Percentiles rank a stretch among this genome's conserved stretches.
Conservation (phyloP, 2,329 filamentous ascomycete genomes). For the Penicillium thymicola region DNA sequence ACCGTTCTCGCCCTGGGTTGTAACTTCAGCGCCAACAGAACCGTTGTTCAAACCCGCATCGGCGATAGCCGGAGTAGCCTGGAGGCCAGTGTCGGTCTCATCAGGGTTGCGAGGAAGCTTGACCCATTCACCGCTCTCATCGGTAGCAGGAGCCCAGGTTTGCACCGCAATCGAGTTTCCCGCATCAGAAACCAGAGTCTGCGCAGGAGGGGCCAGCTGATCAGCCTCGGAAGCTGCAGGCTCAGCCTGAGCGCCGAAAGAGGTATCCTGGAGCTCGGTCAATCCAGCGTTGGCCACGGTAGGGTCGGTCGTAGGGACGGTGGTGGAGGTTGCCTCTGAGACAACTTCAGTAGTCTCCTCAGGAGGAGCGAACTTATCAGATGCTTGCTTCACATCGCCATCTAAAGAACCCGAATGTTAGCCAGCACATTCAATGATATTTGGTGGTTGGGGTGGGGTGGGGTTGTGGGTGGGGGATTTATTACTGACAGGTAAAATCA, state of each 20-base stretch:
- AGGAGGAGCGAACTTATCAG: constrained; percentile 42
- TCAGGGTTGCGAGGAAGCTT: constrained; percentile 68
- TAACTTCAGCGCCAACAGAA: constrained; percentile 51
- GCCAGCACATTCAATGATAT: constrained; percentile 3
- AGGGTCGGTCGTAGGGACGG: constrained; percentile 50
- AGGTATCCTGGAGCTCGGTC: constrained; percentile 55
- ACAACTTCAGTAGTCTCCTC: constrained; percentile 36
- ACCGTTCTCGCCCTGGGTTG: constrained; percentile 37
- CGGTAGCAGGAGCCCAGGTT: constrained; percentile 51
- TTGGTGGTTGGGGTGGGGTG: no score
- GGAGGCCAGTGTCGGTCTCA: constrained; percentile 67
- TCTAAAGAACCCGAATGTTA: constrained; percentile 36
- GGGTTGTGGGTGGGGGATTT: neutral
- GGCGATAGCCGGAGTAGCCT: constrained; percentile 58
- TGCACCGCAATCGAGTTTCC: constrained; percentile 50
- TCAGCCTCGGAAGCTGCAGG: constrained; percentile 19
- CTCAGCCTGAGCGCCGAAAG: constrained; percentile 55
- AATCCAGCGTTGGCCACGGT: constrained; percentile 59
- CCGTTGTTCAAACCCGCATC: constrained; percentile 61
- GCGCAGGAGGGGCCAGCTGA: constrained; percentile 33
- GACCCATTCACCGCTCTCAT: constrained; percentile 66
- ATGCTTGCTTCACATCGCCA: constrained; percentile 51
- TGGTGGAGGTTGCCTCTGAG: constrained; percentile 22
- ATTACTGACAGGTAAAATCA: constrained; percentile 55
- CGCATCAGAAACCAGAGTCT: constrained; percentile 42